Percentiles rank a stretch among this genome's conserved stretches.
Evolutionary conservation across 1,284 basidiomycete species (phyloP).

Genomic region (Fomitiporia mediterranea): DNA sequence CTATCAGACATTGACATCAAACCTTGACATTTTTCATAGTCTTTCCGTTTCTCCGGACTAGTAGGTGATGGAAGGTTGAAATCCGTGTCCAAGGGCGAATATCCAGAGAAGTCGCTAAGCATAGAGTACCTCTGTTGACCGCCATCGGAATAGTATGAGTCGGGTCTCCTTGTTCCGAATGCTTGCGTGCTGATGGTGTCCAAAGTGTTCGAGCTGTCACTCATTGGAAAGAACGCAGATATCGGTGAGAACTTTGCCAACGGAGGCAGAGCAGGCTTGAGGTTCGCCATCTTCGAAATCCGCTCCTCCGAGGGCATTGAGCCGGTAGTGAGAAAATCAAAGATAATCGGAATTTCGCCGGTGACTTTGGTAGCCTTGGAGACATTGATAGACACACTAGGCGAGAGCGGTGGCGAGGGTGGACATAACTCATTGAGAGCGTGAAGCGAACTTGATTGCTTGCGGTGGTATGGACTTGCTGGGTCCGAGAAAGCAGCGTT

Average conservation of each 20-base stretch:
- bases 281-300: neutral
- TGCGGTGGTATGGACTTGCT: neutral
- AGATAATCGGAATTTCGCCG: constrained; percentile 18
- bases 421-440: constrained; percentile 13
- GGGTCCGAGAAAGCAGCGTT: neutral
- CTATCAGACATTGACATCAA: neutral
- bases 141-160: neutral
- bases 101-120: neutral
- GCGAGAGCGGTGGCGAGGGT: constrained; percentile 15
- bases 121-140: neutral
- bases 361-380: neutral
- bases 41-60: neutral
- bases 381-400: constrained; percentile 8
- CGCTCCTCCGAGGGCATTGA: constrained; percentile 9
- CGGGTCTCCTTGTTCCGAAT: constrained; percentile 1
- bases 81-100: neutral
- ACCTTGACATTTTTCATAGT: neutral
- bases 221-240: constrained; percentile 20
- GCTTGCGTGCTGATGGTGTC: constrained; percentile 14
- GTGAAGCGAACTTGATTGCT: constrained; percentile 16
- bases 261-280: constrained; percentile 14
- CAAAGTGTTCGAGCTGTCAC: constrained; percentile 6
- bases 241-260: constrained; percentile 20
- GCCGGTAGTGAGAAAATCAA: constrained; percentile 16
- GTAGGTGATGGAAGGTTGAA: constrained; percentile 5